phyloP scores from a whole-genome alignment of 23 red algal genomes.

The Pyropia haitanensis region DNA sequence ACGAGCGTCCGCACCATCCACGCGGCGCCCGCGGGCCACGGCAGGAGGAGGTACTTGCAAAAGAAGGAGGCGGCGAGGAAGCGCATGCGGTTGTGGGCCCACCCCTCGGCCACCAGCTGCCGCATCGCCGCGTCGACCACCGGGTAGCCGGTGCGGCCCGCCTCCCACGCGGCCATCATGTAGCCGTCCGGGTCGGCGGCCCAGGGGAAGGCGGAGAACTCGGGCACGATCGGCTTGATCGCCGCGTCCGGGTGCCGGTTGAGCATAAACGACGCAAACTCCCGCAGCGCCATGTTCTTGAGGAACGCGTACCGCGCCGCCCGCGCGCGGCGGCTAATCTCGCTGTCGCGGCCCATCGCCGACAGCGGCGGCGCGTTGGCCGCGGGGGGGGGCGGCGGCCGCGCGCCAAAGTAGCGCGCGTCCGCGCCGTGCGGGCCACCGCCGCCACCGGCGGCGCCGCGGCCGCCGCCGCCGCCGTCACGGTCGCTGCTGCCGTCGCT shows the following conservation, averaged over 20 bases:
- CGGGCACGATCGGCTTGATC: conserved; percentile 61
- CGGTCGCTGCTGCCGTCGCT: too few relatives aligned
- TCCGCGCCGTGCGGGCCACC: too few relatives aligned
- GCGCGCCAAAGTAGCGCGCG: too few relatives aligned
- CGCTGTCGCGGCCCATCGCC: background rate
- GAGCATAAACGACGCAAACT: conserved; percentile 81
- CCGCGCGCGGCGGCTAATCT: background rate
- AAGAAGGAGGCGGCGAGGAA: conserved; percentile 89
- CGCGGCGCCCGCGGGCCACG: conserved; percentile 60
- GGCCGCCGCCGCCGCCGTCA: too few relatives aligned
- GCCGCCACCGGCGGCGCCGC: too few relatives aligned
- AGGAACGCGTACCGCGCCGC: conserved; percentile 45
- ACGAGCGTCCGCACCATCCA: conserved; percentile 58
- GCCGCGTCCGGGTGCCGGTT: conserved; percentile 73
- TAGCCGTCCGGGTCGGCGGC: conserved; percentile 47
- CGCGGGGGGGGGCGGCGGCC: too few relatives aligned
- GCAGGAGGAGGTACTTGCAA: conserved; percentile 80
- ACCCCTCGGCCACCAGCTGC: conserved; percentile 59
- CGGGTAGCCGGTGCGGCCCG: conserved; percentile 83
- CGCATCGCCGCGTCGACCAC: conserved; percentile 98
- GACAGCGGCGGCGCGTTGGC: background rate
- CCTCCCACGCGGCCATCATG: conserved; percentile 26
- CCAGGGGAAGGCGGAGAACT: conserved; percentile 75
- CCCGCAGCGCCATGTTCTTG: conserved; percentile 83
- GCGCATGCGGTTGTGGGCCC: conserved; percentile 85